phyloP scores from a whole-genome alignment of 163 green algal genomes.

The Volvox carteri region DNA sequence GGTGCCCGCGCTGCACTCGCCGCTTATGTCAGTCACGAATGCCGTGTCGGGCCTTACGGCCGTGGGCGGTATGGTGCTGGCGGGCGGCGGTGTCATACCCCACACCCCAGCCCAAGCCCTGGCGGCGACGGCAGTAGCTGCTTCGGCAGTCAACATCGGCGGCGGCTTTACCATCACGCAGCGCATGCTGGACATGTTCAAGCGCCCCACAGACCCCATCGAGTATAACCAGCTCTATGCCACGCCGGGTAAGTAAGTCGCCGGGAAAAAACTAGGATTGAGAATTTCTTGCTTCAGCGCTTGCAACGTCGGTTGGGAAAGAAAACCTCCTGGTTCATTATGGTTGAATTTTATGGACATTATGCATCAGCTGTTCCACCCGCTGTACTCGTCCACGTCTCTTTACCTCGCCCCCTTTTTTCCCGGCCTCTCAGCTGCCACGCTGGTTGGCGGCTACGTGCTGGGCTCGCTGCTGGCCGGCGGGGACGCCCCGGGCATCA shows the following conservation, averaged over 20 bases:
- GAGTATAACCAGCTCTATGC: constrained; percentile 88
- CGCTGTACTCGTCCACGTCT: too few species aligned
- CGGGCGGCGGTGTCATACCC: constrained; percentile 63
- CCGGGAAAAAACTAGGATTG: too few species aligned
- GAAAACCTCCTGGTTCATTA: too few species aligned
- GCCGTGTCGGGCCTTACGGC: constrained; percentile 85
- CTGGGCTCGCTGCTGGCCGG: constrained; percentile 33
- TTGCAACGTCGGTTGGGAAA: too few species aligned
- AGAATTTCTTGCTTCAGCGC: too few species aligned
- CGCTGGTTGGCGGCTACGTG: constrained; percentile 56
- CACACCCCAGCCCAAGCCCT: constrained; percentile 60
- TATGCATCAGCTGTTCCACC: too few species aligned
- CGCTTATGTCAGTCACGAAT: constrained; percentile 95
- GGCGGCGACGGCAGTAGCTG: constrained; percentile 76
- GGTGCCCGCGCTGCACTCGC: constrained; percentile 92
- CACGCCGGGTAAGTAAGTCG: constrained; percentile 74
- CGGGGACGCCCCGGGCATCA: constrained; percentile 39
- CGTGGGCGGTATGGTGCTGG: constrained; percentile 74
- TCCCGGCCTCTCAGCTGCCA: constrained; percentile 24
- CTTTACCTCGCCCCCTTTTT: neutral
- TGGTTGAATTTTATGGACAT: too few species aligned
- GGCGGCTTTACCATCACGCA: constrained; percentile 77
- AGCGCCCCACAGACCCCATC: constrained; percentile 83
- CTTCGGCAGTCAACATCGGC: constrained; percentile 90
- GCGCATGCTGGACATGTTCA: constrained; percentile 97